Percentiles rank a stretch among this genome's conserved stretches.
phyloP scores from a whole-genome alignment of 345 rosid genomes.

The Eutrema heterophyllum region DNA sequence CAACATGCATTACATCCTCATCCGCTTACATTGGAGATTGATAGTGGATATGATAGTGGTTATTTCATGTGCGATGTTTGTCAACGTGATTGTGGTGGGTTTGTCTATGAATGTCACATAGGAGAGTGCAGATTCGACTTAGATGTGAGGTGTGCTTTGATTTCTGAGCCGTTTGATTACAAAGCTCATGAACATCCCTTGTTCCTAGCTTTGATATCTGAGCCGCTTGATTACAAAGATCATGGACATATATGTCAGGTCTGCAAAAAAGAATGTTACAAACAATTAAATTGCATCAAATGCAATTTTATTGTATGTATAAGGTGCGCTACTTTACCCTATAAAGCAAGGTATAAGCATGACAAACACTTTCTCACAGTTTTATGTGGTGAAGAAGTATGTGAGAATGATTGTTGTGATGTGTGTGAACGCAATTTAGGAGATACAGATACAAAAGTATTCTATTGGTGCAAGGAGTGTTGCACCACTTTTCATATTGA shows the following conservation, averaged over 20 bases:
- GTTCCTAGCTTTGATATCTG: not conserved
- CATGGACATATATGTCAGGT: not conserved
- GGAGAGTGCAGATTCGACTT: not conserved
- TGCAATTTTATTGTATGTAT: not conserved
- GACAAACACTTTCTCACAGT: not conserved
- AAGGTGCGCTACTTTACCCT: not conserved
- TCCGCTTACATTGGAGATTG: not conserved
- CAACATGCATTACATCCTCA: not conserved
- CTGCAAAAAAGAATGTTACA: not conserved
- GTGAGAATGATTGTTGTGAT: not conserved
- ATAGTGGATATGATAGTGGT: not conserved
- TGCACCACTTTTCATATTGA: not conserved
- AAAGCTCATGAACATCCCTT: not conserved
- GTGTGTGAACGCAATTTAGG: not conserved
- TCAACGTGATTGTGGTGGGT: not conserved
- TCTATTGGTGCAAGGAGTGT: not conserved
- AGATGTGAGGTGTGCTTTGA: not conserved
- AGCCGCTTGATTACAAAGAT: too few species aligned
- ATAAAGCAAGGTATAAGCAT: not conserved
- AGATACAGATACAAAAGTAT: not conserved
- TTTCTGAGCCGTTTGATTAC: slow-evolving; percentile 1
- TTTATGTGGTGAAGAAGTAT: not conserved
- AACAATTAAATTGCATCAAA: not conserved
- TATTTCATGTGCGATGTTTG: not conserved
- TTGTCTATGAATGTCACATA: not conserved